Evolutionary conservation across 2,329 filamentous ascomycete species (phyloP), one percentile per base, ranked within the genome.

Genomic region (Tolypocladium guangdongense): DNA sequence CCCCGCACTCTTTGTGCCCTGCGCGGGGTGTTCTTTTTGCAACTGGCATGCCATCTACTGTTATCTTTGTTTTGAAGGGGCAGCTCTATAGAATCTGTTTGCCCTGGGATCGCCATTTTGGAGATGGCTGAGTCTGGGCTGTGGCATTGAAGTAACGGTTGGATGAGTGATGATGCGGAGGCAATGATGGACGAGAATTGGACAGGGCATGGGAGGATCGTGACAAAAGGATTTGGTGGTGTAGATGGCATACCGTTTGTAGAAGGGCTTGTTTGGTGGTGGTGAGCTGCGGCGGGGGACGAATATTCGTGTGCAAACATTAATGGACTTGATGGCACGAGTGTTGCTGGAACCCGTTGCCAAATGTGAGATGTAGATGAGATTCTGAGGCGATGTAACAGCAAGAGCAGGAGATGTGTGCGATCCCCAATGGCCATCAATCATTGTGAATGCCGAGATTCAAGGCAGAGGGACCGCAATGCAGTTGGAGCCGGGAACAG

Each of bases 11-110:
- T 53, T 37, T 45, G 50, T 63, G 60, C 60, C 61, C 60, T 59
- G 56, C 59, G 59, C 62, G 60, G 63, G 60, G 43, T 64, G 60
- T 64, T 64, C 55, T 60, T 64, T 61, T 61, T 66, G 60, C 57
- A 60, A 62, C 57, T 61, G 60, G 61, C 56, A 63, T 63, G 60
- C 54, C 56, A 59, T 61, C 57, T 60, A 58, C 57, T 45, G 38
- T 52, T 58, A 43, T 41, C 20, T 52, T 51, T 49, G 16, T 32
- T 22, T 27, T 45, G 12, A 30, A 12, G 16, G 27, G 37, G 49
- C 36, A 10, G 36, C 7, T 27, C 20, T 12, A 50, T 22, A 30
- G 48, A 38, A 27, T 50, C 18, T 38, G 27, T 47, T 32, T 36
- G 38, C 22, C 45, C 33, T 36, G 12, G 22, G 12, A 43, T 16